These are phyloP conservation scores for Melastoma candidum DNA, from an alignment of 441 rosid genomes.

Conservation along the genomic window DNA sequence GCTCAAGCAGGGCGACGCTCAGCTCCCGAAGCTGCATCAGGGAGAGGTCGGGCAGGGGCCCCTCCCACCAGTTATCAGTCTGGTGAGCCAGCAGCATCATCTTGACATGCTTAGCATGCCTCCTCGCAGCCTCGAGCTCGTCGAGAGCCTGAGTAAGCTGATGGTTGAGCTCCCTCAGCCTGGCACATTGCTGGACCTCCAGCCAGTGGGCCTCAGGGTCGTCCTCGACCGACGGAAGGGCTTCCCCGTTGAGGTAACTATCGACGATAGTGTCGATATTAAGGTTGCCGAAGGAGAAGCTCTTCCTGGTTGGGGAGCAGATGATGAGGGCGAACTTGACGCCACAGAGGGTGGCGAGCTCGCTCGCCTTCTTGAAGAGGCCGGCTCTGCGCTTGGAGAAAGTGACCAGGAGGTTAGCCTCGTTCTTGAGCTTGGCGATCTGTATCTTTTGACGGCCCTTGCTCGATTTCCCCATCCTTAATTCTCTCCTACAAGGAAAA, in stretches of 20 bases:
- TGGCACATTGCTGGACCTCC: conserved; percentile 28
- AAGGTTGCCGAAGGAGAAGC: conserved; percentile 30
- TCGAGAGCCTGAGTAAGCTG: conserved; percentile 11
- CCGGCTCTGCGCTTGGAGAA: conserved; percentile 29
- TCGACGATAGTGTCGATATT: conserved; percentile 4
- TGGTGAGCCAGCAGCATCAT: conserved; percentile 18
- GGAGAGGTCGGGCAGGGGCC: conserved; percentile 27
- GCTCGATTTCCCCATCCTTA: conserved; percentile 6
- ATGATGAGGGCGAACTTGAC: conserved; percentile 25
- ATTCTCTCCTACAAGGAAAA: no score
- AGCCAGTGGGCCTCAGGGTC: conserved; percentile 26
- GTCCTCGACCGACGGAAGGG: conserved; percentile 6
- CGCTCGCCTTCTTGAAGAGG: conserved; percentile 36
- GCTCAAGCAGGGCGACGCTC: conserved; percentile 17
- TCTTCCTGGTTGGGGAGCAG: conserved; percentile 32
- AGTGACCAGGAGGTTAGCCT: conserved; percentile 17
- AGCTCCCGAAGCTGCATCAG: conserved; percentile 23
- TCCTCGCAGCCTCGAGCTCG: conserved; percentile 29
- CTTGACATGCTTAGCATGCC: conserved; percentile 24
- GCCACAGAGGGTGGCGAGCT: conserved; percentile 31
- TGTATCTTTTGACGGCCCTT: conserved; percentile 22
- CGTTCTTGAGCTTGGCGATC: conserved; percentile 18
- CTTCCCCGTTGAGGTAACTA: conserved; percentile 1
- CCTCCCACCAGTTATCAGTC: conserved; percentile 37
- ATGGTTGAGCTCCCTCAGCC: conserved; percentile 24